These are phyloP conservation scores for Periglandula ipomoeae DNA, from an alignment of 2,329 filamentous ascomycete genomes.

Conservation along the genomic window DNA sequence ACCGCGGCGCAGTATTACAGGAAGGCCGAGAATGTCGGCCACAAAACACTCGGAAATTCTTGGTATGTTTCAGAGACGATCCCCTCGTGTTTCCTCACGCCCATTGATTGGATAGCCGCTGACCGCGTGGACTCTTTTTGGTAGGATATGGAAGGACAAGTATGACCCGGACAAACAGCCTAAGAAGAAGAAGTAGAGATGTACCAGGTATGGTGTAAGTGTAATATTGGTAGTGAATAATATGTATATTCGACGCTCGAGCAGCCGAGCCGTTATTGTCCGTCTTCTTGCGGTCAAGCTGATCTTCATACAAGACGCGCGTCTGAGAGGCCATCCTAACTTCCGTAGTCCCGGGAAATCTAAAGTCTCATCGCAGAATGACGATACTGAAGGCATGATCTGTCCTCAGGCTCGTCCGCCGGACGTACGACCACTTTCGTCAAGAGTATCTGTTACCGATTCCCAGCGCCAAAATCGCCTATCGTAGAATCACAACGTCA, in stretches of 20 bases:
- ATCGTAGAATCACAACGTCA: no score
- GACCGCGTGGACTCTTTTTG: constrained; percentile 3
- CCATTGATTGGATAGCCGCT: background rate
- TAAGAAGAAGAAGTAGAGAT: constrained; percentile 28
- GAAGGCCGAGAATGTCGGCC: constrained; percentile 78
- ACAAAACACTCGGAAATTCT: constrained; percentile 85
- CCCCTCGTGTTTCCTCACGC: constrained; percentile 5
- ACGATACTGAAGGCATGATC: no score
- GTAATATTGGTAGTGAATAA: background rate
- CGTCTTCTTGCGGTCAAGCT: no score
- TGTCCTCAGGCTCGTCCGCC: no score
- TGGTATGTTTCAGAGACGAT: constrained; percentile 58
- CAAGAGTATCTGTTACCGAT: no score
- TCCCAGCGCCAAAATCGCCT: no score
- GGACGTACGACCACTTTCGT: no score
- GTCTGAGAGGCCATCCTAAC: no score
- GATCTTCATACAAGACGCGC: no score
- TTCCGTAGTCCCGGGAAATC: no score
- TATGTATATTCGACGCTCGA: background rate
- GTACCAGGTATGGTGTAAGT: background rate
- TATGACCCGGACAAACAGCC: constrained; percentile 49
- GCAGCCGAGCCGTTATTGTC: no score
- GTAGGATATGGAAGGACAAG: constrained; percentile 97
- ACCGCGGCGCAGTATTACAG: constrained; percentile 84
- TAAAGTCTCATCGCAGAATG: no score